Evolutionary conservation across 768 basidiomycete species (phyloP).

Genomic region (Phaffia tasmanica): DNA sequence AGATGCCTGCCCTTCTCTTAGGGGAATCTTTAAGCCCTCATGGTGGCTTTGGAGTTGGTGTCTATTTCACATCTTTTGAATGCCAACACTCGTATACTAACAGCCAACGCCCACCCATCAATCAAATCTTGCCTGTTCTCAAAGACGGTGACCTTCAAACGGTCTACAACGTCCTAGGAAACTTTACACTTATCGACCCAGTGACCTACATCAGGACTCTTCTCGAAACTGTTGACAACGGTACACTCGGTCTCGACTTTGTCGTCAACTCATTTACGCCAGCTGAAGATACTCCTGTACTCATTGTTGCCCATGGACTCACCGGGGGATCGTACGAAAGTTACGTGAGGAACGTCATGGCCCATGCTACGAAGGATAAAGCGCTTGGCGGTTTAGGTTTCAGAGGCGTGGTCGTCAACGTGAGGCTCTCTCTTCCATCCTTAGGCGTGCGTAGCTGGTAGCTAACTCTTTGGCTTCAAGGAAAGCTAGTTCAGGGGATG

Average conservation of each 20-base stretch:
- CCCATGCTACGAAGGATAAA: slow-evolving; percentile 57
- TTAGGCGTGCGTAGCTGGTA: not conserved
- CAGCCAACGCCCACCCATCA: not conserved
- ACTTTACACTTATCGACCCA: slow-evolving; percentile 39
- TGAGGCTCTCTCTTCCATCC: slow-evolving; percentile 65
- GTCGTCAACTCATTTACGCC: slow-evolving; percentile 30
- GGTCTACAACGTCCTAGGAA: slow-evolving; percentile 38
- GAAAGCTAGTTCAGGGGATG: slow-evolving; percentile 18
- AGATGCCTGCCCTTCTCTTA: slow-evolving; percentile 12
- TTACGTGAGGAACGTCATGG: slow-evolving; percentile 73
- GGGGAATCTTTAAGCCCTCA: slow-evolving; percentile 19
- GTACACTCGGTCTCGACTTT: slow-evolving; percentile 39
- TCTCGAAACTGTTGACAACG: slow-evolving; percentile 41
- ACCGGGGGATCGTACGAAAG: slow-evolving; percentile 42
- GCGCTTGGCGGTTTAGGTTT: slow-evolving; percentile 76
- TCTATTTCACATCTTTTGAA: not conserved
- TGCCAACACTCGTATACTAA: not conserved
- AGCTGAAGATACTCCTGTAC: slow-evolving; percentile 39
- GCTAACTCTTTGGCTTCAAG: not conserved
- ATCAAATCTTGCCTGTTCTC: slow-evolving; percentile 1
- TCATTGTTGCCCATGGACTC: slow-evolving; percentile 43
- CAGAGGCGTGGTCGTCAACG: slow-evolving; percentile 81
- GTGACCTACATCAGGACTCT: slow-evolving; percentile 35
- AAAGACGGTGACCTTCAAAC: slow-evolving; percentile 41
- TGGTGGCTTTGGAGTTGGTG: slow-evolving; percentile 18